A percentile compares a stretch with the other conserved stretches of the same genome.
These are phyloP conservation scores for Glycine soja DNA, from an alignment of 306 rosid species.

Conservation along the genomic window DNA sequence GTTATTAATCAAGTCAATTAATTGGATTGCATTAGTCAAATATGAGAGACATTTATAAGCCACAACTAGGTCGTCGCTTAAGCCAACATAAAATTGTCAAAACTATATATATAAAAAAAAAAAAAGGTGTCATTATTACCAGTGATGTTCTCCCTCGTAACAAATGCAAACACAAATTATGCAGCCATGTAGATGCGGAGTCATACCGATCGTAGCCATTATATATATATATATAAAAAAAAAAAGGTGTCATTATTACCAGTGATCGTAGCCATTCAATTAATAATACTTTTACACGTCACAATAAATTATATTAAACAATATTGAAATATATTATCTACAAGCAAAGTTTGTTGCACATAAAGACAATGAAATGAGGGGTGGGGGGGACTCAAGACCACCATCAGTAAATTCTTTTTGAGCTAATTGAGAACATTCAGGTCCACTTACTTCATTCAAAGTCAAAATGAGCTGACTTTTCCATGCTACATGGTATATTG, in stretches of 20 bases:
- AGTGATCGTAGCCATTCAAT: background rate
- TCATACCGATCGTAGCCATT: constrained; percentile 34
- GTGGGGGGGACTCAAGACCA: background rate
- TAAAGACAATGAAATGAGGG: constrained; percentile 31
- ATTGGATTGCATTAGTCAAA: no score
- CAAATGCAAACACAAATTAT: background rate
- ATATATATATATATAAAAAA: no score
- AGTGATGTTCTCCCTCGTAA: no score
- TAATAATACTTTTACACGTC: constrained; percentile 36
- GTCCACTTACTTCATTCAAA: constrained; percentile 55
- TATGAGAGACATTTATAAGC: no score
- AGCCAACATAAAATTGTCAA: no score
- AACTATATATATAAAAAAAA: no score
- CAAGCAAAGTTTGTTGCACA: constrained; percentile 33
- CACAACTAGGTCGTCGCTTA: no score
- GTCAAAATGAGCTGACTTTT: constrained; percentile 61
- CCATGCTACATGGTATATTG: constrained; percentile 23
- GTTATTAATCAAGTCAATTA: no score
- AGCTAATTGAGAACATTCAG: constrained; percentile 29
- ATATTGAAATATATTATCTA: constrained; percentile 7
- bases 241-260: no score
- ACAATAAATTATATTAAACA: constrained; percentile 15
- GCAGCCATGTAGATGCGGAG: background rate
- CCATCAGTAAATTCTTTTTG: constrained; percentile 15
- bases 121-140: no score